Conservation (phyloP, 1,284 basidiomycete genomes). For the Omphalotus olearius region DNA sequence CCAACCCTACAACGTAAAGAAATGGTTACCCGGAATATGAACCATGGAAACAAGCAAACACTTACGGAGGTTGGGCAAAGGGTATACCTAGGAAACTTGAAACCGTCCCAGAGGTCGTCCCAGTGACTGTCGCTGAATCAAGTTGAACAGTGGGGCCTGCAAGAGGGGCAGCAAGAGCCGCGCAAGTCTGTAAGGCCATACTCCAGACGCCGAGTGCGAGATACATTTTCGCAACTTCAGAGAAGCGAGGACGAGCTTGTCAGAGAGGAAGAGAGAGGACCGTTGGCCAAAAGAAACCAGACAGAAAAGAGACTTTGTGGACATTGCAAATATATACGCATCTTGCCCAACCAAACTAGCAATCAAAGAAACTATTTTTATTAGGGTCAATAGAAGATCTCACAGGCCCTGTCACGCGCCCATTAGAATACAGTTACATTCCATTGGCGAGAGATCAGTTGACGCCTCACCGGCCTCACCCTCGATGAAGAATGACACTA, state of each 20-base stretch:
- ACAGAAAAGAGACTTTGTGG: neutral
- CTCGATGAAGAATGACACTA: no score
- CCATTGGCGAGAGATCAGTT: no score
- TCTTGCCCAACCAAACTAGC: no score
- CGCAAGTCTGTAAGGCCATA: neutral
- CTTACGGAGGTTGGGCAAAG: constrained; percentile 43
- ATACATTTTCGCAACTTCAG: constrained; percentile 25
- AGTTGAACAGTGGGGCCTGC: constrained; percentile 32
- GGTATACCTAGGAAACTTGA: constrained; percentile 48
- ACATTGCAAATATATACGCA: neutral
- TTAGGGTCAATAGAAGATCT: no score
- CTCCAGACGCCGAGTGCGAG: neutral
- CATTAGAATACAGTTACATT: no score
- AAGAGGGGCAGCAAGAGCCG: constrained; percentile 15
- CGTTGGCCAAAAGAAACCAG: neutral
- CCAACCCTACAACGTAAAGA: constrained; percentile 6
- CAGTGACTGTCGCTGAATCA: constrained; percentile 37
- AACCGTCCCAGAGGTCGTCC: constrained; percentile 23
- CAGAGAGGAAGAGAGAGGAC: neutral
- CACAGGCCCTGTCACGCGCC: no score
- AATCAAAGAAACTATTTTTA: no score
- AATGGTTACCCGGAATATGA: constrained; percentile 19
- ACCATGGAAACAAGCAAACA: neutral
- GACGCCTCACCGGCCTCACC: no score
- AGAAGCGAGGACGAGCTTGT: constrained; percentile 37